A percentile compares a stretch with the other conserved stretches of the same genome.
These are phyloP conservation scores for Creolimax fragrantissima DNA, from an alignment of 78 protist species.

Conservation along the genomic window DNA sequence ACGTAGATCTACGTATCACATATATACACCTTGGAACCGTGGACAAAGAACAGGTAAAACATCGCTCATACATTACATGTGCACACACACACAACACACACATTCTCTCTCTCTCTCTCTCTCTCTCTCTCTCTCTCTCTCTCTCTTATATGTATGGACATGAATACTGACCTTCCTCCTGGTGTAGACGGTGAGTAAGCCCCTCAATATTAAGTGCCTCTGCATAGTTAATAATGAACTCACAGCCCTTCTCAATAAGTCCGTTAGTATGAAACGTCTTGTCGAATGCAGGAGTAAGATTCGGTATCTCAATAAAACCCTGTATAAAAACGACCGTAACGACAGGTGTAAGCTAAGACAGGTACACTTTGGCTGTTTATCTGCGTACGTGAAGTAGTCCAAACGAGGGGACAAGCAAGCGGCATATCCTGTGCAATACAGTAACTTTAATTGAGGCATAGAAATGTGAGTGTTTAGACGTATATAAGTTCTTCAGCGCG, in stretches of 20 bases:
- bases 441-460: background rate
- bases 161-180: constrained; percentile 46
- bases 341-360: background rate
- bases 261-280: constrained; percentile 70
- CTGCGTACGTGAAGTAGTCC: background rate
- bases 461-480: background rate
- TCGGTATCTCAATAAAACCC: constrained; percentile 43
- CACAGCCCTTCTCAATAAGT: constrained; percentile 52
- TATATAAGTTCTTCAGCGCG: too few relatives aligned
- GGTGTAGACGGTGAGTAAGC: background rate
- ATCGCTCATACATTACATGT: too few relatives aligned
- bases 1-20: too few relatives aligned
- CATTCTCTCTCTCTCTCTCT: too few relatives aligned
- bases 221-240: constrained; percentile 53
- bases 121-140: too few relatives aligned
- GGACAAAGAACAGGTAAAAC: too few relatives aligned
- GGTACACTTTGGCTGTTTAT: background rate
- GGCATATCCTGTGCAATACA: background rate
- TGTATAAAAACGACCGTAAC: background rate
- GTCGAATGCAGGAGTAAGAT: constrained; percentile 71
- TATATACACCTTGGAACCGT: too few relatives aligned
- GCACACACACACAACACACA: too few relatives aligned
- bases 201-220: background rate
- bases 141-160: too few relatives aligned
- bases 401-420: background rate